Percentiles rank a stretch among this genome's conserved stretches.
These are phyloP conservation scores for Mucor saturninus DNA, from an alignment of 371 early-diverging fungal genomes.

Conservation along the genomic window DNA sequence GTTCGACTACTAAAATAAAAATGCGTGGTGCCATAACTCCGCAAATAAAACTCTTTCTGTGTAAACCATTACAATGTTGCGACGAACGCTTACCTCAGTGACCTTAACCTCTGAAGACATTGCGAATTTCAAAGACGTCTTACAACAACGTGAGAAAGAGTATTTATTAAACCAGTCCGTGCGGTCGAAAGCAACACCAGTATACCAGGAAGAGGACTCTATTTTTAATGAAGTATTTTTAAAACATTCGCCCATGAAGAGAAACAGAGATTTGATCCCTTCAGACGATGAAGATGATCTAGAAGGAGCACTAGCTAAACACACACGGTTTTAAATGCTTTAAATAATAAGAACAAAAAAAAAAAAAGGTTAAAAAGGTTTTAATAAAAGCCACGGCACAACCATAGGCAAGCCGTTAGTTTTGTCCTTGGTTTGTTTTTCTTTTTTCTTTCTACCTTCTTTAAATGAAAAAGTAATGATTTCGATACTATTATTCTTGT, in stretches of 20 bases:
- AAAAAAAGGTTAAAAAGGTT: slow-evolving; percentile 15
- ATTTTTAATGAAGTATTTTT: too few species aligned
- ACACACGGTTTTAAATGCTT: slow-evolving; percentile 15
- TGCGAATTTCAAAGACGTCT: slow-evolving; percentile 14
- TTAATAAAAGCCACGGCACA: slow-evolving; percentile 7
- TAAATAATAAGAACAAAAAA: too few species aligned
- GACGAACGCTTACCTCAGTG: slow-evolving; percentile 16
- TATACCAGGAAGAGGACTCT: neutral
- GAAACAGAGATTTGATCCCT: neutral
- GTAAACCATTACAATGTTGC: slow-evolving; percentile 11
- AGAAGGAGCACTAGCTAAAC: slow-evolving; percentile 3
- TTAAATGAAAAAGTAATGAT: slow-evolving; percentile 8
- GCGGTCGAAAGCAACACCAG: neutral
- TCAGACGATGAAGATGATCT: neutral
- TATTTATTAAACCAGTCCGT: neutral
- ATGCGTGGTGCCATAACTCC: too few species aligned
- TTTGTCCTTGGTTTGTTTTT: neutral
- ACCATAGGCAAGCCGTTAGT: slow-evolving; percentile 2
- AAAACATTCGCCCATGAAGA: slow-evolving; percentile 5
- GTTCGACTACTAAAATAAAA: too few species aligned
- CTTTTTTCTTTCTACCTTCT: slow-evolving; percentile 5
- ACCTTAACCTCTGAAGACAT: slow-evolving; percentile 16
- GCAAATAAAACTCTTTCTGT: neutral
- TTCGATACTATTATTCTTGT: slow-evolving; percentile 12
- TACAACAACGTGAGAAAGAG: slow-evolving; percentile 4